Base-by-base conservation (phyloP, 192 early-diverging fungal genomes). In the Mortierella alpina region DNA sequence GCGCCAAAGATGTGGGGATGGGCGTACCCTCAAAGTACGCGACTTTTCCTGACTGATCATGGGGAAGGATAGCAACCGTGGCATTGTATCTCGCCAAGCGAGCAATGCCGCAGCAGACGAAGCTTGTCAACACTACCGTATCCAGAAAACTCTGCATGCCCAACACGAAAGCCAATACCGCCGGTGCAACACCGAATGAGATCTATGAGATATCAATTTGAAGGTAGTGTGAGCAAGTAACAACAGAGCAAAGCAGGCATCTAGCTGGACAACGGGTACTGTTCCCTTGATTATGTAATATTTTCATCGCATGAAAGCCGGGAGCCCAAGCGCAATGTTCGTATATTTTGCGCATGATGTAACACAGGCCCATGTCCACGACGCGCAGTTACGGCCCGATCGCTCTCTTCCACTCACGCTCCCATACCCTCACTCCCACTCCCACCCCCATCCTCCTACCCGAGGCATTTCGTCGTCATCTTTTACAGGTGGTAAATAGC, bases 1-100 rank as follows among this genome's bases (percentile, higher is more conserved):
- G 86, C 0, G 80, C 75, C 52, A 96, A 66, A 9, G 92, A 90
- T 2, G 93, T 93, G 2, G 95, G 96, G 55, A 97, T 96, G 7
- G 96, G 96, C 9, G 95, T 95, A 41, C 96, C 96, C 76, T 97
- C 94, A 84, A 96, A 97, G 70, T 93, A 93, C 41, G 81, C 67
- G 47, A 95, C 86, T 66, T 96, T 96, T 47, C 95, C 95, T 11
- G 84, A 85, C n/a, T 51, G 58, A 55, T 95, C 95, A 44, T 91
- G 93, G 17, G 93, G 91, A 64, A 91, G 51, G 22, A 91, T 86
- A 9, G 92, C 93, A 0, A 95, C 91, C 0, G 95, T 96, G n/a
- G 94, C 93, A 74, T 97, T 97, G 85, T 91, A 97, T 14, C 95
- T 84, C 1, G 95, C 96, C 48, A 97, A 83, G 39, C 96, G 89